phyloP scores from a whole-genome alignment of 441 rosid species.

The Monsonia emarginata region DNA sequence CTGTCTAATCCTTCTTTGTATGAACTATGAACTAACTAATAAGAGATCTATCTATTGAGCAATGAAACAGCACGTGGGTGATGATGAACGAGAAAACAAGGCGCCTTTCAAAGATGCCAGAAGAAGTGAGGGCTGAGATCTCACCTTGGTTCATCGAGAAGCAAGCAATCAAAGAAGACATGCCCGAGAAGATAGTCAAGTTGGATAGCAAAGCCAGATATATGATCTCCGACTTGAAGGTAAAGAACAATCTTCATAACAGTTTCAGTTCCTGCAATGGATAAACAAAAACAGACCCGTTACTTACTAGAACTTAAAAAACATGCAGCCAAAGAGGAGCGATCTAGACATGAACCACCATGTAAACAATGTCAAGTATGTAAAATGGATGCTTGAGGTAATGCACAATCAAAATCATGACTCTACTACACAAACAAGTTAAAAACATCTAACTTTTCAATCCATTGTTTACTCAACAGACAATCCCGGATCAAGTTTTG shows the following conservation, averaged over 20 bases:
- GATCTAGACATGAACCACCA: constrained; percentile 71
- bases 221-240: constrained; percentile 42
- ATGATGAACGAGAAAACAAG: constrained; percentile 69
- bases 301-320: not conserved
- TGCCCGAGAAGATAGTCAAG: constrained; percentile 42
- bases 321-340: constrained; percentile 47
- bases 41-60: not conserved
- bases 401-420: no score
- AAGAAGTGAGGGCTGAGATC: constrained; percentile 53
- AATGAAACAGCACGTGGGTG: constrained; percentile 53
- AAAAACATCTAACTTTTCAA: not conserved
- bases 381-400: constrained; percentile 82
- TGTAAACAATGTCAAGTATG: constrained; percentile 67
- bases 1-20: not conserved
- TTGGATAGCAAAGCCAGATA: constrained; percentile 45
- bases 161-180: constrained; percentile 51
- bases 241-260: constrained; percentile 8
- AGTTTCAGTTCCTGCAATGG: not conserved
- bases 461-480: constrained; percentile 20
- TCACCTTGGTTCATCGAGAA: constrained; percentile 59
- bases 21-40: not conserved
- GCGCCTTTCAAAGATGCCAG: constrained; percentile 59
- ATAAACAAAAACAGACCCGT: not conserved
- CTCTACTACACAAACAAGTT: no score
- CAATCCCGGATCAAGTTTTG: constrained; percentile 44